Base-by-base conservation (phyloP, 257 asterid species). In the Nemophila menziesii region DNA sequence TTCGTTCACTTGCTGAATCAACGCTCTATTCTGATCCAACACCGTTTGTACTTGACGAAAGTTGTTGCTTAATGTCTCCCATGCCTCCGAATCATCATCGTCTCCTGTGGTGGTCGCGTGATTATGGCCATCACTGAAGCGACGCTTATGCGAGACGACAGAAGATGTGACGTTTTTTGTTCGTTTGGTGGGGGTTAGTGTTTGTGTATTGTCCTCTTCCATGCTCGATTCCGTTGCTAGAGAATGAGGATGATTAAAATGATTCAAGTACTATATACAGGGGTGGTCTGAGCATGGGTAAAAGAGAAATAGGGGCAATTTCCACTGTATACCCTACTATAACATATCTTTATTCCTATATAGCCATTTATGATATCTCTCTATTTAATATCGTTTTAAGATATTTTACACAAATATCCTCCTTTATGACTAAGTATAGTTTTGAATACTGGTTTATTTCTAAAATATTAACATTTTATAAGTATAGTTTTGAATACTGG, bases 1-100 rank as follows among this genome's bases (percentile, higher is more conserved):
- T 38, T 80, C 71, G 50, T 84, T 74, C 19, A 69, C 95, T 51
- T 70, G 90, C 20, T 73, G 79, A 57, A 84, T 80, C 14, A 84
- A 46, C 23, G 44, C 50, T 27, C 89, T 71, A 45, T 83, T 84
- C 58, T 40, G 79, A 58, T 77, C 90, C 42, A 80, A 56, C 61
- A 77, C 52, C 15, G 65, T 69, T 29, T 84, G 81, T 13, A 66
- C 93, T 58, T 77, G 81, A 11, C 52, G 49, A 49, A 80, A 72
- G 61, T 64, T 43, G 61, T 47, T 70, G 55, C 41, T 66, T 45
- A 84, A 59, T 40, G 66, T 64, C 58, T 57, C 70, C 90, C 93
- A 84, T 0, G 78, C 66, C 61, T 60, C 71, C 8, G 33, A 43
- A 47, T 74, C 73, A 5, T 43, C 64, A 3, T 52, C 49, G 0